Conservation (phyloP, 345 rosid genomes). For the Acer yangbiense region DNA sequence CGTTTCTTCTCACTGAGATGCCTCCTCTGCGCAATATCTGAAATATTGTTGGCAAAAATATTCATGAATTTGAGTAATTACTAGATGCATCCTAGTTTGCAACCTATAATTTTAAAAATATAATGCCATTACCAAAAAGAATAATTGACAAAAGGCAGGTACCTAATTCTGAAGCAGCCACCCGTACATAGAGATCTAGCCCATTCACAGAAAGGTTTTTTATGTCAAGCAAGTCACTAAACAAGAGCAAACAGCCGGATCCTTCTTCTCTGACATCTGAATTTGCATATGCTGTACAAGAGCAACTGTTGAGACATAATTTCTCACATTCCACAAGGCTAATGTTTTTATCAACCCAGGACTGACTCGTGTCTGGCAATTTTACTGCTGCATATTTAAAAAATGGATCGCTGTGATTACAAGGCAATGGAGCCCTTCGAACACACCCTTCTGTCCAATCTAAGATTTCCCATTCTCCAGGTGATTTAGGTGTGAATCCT, state of each 20-base stretch:
- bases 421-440: conserved; percentile 7
- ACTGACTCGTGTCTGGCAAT: conserved; percentile 15
- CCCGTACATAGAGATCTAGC: conserved; percentile 14
- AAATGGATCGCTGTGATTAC: conserved; percentile 11
- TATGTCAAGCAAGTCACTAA: conserved; percentile 16
- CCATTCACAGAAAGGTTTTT: conserved; percentile 7
- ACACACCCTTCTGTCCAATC: conserved; percentile 13
- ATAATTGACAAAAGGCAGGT: background rate
- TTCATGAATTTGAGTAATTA: background rate
- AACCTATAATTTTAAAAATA: no score
- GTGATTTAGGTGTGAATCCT: conserved; percentile 18
- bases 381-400: background rate
- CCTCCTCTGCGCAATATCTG: background rate
- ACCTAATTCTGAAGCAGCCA: conserved; percentile 30
- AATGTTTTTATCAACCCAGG: conserved; percentile 15
- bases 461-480: background rate
- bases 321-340: conserved; percentile 17
- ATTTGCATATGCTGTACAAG: conserved; percentile 27
- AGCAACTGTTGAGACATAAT: conserved; percentile 19
- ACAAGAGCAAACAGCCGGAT: conserved; percentile 23
- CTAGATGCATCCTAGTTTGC: no score
- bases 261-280: conserved; percentile 19
- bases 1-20: background rate
- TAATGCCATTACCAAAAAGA: background rate
- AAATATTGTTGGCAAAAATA: background rate